Evolutionary conservation across 306 rosid species (phyloP), one percentile per base, ranked within the genome.

Genomic region (Cucurbita moschata): DNA sequence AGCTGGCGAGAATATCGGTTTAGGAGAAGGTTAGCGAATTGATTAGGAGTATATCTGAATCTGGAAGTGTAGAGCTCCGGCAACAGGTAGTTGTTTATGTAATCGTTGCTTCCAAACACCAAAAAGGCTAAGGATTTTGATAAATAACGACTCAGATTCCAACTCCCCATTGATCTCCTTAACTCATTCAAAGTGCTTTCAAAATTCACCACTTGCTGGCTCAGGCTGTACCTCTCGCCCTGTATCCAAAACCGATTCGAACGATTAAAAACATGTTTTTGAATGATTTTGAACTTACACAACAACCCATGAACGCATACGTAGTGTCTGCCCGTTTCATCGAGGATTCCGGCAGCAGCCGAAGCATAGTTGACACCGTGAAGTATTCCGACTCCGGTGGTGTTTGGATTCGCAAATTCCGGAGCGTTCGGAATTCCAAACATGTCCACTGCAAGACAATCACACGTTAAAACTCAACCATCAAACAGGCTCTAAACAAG

Each of bases 351-450:
- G 19, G 74, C 81, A 30, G 91, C 85, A 21, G 89, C 96, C 3
- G 98, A 93, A 57, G 94, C 98, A 77, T 77, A 93, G 65, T 90
- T 90, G 61, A 93, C 96, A 26, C 98, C 98, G 21, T 76, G 51
- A 19, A 77, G 81, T 21, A 87, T 78, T 68, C n/a, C 82, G 13
- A 47, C 7, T 52, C 97, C 94, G 3, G 4, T 15, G 2, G 87
- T 73, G 9, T 74, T 51, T 8, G 94, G 92, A 73, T 90, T 82
- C 68, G 87, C 84, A 72, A 83, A 92, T 8, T 92, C 79, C 40
- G 93, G 91, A 74, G 80, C 82, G 57, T 83, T 74, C 26, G 96
- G 88, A 79, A 93, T 81, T 30, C 94, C 89, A 64, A 93, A n/a
- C 83, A 86, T 5, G 18, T 83, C 83, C 37, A 82, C 98, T 93